phyloP scores from a whole-genome alignment of 257 asterid genomes.

The Asclepias syriaca region DNA sequence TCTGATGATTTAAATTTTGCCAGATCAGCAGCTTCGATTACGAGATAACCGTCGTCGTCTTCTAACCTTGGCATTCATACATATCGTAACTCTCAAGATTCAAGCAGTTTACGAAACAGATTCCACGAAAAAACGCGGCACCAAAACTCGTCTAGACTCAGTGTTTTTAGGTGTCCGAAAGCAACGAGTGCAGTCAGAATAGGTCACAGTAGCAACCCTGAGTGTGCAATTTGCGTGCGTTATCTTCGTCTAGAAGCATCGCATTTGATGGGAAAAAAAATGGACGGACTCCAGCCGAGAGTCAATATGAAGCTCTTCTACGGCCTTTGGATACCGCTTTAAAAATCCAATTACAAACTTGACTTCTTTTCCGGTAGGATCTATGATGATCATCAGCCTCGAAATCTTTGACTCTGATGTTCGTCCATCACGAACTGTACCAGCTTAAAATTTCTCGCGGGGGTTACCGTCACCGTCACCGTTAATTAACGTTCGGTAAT shows the following conservation, averaged over 20 bases:
- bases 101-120: not conserved
- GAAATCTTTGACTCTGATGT: not conserved
- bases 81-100: not conserved
- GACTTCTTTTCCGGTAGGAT: not conserved
- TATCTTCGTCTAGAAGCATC: not conserved
- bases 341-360: not conserved
- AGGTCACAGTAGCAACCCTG: not conserved
- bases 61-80: too few species aligned
- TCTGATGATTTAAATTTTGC: not conserved
- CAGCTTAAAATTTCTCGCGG: not conserved
- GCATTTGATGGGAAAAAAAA: not conserved
- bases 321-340: not conserved
- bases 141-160: not conserved
- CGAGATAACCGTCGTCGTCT: not conserved
- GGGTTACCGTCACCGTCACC: too few species aligned
- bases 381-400: not conserved
- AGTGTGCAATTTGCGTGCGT: not conserved
- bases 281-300: not conserved
- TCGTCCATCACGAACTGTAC: not conserved
- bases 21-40: not conserved
- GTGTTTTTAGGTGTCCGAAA: not conserved
- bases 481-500: not conserved
- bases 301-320: not conserved
- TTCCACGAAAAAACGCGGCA: not conserved
- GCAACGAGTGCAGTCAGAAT: not conserved